These are phyloP conservation scores for Microthyrium microscopicum DNA, from an alignment of 2,329 filamentous ascomycete genomes.

Conservation along the genomic window DNA sequence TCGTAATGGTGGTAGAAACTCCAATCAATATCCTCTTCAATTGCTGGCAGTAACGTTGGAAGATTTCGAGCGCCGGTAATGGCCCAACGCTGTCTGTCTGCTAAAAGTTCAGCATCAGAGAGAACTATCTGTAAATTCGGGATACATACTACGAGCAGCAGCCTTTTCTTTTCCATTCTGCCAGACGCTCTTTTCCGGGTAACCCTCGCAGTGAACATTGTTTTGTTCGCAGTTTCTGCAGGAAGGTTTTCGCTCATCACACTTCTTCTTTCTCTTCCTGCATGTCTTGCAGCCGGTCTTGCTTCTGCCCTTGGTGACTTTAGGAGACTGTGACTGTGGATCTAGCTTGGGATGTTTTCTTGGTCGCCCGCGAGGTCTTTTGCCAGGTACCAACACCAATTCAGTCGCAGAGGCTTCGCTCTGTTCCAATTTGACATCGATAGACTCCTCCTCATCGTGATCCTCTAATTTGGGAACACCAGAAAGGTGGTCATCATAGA, in stretches of 20 bases:
- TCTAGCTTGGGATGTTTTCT: constrained; percentile 60
- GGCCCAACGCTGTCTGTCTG: too few species aligned
- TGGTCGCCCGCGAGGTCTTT: constrained; percentile 53
- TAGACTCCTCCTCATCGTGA: too few species aligned
- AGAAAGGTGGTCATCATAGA: too few species aligned
- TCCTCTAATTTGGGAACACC: too few species aligned
- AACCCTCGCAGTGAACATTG: constrained; percentile 79
- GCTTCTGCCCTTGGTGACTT: constrained; percentile 57
- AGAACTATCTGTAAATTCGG: neutral
- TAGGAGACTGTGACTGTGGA: constrained; percentile 41
- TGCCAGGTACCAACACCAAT: too few species aligned
- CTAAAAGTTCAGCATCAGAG: neutral
- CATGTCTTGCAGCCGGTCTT: constrained; percentile 44
- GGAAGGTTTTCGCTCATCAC: constrained; percentile 31
- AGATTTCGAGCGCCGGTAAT: constrained; percentile 32
- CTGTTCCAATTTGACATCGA: too few species aligned
- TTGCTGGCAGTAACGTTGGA: constrained; percentile 54
- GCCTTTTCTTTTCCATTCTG: constrained; percentile 65
- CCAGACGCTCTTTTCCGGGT: constrained; percentile 75
- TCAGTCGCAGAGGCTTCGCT: too few species aligned
- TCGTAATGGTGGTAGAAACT: constrained; percentile 75
- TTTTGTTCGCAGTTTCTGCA: constrained; percentile 76
- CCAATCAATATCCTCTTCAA: constrained; percentile 65
- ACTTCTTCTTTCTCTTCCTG: constrained; percentile 44
- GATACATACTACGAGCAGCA: constrained; percentile 36